A percentile compares a stretch with the other conserved stretches of the same genome.
Evolutionary conservation across 2,329 filamentous ascomycete genomes (phyloP).

Genomic region (Ophiobolus disseminans): DNA sequence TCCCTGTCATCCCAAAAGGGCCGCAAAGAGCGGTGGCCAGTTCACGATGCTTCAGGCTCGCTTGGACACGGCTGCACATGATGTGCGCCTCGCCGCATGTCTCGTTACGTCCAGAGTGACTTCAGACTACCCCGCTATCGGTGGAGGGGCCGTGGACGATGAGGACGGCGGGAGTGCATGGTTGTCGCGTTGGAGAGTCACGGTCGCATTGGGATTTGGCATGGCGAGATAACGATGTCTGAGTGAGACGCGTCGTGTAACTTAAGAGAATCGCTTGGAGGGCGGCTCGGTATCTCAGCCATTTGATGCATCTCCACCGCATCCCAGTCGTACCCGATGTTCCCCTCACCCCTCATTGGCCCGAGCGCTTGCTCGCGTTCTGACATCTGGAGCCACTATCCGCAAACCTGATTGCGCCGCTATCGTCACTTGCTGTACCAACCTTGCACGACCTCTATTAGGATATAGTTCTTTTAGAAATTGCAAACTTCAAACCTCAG

Average conservation of each 20-base stretch:
- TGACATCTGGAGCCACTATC: slow-evolving; percentile 7
- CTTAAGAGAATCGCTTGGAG: slow-evolving; percentile 1
- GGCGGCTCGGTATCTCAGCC: slow-evolving; percentile 3
- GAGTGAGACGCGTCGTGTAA: slow-evolving; percentile 7
- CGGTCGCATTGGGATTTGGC: slow-evolving; percentile 10
- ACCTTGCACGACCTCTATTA: too few species aligned
- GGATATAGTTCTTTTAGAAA: too few species aligned
- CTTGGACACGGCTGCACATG: slow-evolving; percentile 9
- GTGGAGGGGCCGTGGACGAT: slow-evolving; percentile 26
- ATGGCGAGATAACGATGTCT: slow-evolving; percentile 10
- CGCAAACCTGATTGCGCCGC: slow-evolving; percentile 15
- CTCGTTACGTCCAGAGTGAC: slow-evolving; percentile 2
- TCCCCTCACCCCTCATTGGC: slow-evolving; percentile 37
- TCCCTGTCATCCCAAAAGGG: slow-evolving; percentile 14
- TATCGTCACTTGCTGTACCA: too few species aligned
- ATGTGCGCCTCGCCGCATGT: slow-evolving; percentile 1
- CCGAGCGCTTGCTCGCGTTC: slow-evolving; percentile 27
- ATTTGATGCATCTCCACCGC: slow-evolving; percentile 22
- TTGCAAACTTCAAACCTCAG: too few species aligned
- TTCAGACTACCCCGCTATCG: slow-evolving; percentile 28
- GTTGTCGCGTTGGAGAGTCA: slow-evolving; percentile 19
- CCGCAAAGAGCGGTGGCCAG: slow-evolving; percentile 19
- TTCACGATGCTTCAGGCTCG: slow-evolving; percentile 19
- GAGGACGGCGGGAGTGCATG: slow-evolving; percentile 18
- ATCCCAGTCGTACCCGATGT: slow-evolving; percentile 15